A percentile compares a stretch with the other conserved stretches of the same genome.
phyloP scores from a whole-genome alignment of 306 rosid genomes.

The Quercus aquifolioides region DNA sequence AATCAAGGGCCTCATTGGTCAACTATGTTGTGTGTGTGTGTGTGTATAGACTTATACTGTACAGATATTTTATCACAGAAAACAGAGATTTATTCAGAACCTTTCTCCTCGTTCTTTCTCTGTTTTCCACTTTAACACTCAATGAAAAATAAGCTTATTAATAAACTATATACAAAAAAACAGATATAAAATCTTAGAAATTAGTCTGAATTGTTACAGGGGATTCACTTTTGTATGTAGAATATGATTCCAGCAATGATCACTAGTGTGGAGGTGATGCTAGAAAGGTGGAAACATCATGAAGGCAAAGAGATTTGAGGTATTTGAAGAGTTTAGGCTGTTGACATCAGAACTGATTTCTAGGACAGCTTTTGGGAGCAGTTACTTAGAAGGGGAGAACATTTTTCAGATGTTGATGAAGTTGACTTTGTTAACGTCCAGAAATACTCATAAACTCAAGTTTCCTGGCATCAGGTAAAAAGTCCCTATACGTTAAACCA shows the following conservation, averaged over 20 bases:
- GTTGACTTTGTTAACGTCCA: conserved; percentile 1
- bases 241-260: conserved; percentile 23
- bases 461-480: conserved; percentile 22
- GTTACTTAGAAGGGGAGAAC: conserved; percentile 19
- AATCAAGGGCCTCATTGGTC: too few relatives aligned
- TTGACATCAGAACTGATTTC: conserved; percentile 31
- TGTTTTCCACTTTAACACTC: too few relatives aligned
- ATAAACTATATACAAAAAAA: background rate
- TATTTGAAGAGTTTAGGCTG: conserved; percentile 17
- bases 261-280: conserved; percentile 15
- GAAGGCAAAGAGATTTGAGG: conserved; percentile 26
- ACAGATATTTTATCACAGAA: too few relatives aligned
- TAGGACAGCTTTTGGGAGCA: conserved; percentile 23
- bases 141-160: too few relatives aligned
- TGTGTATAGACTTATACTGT: too few relatives aligned
- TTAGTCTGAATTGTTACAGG: background rate
- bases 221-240: background rate
- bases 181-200: background rate
- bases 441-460: background rate
- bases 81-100: too few relatives aligned
- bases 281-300: conserved; percentile 10
- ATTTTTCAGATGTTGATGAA: conserved; percentile 16
- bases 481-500: background rate
- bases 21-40: too few relatives aligned
- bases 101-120: too few relatives aligned